Evolutionary conservation across 1,284 basidiomycete species (phyloP).

Genomic region (Abortiporus biennis): DNA sequence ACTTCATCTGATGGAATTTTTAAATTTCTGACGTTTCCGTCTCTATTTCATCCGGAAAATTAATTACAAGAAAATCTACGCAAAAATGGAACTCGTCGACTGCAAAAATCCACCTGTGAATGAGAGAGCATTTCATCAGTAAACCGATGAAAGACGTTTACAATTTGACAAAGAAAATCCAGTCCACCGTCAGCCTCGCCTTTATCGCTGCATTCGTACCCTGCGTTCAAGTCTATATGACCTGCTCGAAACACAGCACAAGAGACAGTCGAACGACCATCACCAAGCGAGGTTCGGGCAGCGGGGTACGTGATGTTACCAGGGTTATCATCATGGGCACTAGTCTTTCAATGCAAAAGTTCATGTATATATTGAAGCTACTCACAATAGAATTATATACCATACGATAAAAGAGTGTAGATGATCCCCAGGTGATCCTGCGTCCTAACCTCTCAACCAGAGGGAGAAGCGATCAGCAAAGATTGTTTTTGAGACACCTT

Average conservation of each 20-base stretch:
- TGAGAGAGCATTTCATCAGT: too few species aligned
- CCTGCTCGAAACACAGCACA: conserved; percentile 1
- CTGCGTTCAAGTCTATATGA: conserved; percentile 19
- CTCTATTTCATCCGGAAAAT: too few species aligned
- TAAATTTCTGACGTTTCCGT: too few species aligned
- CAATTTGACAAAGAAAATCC: conserved; percentile 9
- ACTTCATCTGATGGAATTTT: too few species aligned
- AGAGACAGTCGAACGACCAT: too few species aligned
- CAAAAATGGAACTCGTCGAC: too few species aligned
- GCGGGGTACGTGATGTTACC: conserved; percentile 77
- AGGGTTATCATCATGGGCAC: conserved; percentile 71
- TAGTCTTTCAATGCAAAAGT: conserved; percentile 2
- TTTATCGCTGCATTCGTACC: conserved; percentile 73
- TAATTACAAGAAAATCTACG: too few species aligned
- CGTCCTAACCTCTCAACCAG: conserved; percentile 82
- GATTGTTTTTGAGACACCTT: conserved; percentile 79
- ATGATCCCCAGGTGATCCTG: conserved; percentile 82
- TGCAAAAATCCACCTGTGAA: too few species aligned
- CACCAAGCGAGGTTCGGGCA: too few species aligned
- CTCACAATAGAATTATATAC: too few species aligned
- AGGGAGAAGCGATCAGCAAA: conserved; percentile 82
- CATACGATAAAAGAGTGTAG: conserved; percentile 54
- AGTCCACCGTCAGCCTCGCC: conserved; percentile 72
- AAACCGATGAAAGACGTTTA: too few species aligned
- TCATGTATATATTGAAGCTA: conserved; percentile 7